Evolutionary conservation across 257 asterid genomes (phyloP).

Genomic region (Salvia rosmarinus): DNA sequence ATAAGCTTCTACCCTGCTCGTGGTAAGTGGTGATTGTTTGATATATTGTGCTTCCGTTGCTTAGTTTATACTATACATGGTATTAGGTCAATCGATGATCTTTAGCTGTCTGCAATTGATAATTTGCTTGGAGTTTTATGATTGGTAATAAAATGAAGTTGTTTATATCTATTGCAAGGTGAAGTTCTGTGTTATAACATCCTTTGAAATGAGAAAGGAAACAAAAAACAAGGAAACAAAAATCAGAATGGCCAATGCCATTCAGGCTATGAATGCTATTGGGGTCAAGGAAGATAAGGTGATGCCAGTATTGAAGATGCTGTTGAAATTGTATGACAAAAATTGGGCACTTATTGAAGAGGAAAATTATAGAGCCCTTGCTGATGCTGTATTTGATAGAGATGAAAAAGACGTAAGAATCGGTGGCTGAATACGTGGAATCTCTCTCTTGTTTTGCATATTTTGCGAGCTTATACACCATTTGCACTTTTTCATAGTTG

Average conservation of each 20-base stretch:
- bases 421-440: slow-evolving; percentile 21
- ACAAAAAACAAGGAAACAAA: slow-evolving; percentile 53
- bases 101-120: slow-evolving; percentile 13
- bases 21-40: slow-evolving; percentile 23
- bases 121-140: slow-evolving; percentile 10
- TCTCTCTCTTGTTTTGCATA: slow-evolving; percentile 13
- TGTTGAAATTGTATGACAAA: slow-evolving; percentile 63
- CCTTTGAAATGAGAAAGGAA: slow-evolving; percentile 46
- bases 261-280: slow-evolving; percentile 71
- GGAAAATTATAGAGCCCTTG: slow-evolving; percentile 79
- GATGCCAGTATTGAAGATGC: slow-evolving; percentile 69
- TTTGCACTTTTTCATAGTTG: background rate
- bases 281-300: slow-evolving; percentile 71
- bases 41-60: slow-evolving; percentile 3
- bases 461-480: background rate
- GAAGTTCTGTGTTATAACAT: slow-evolving; percentile 27
- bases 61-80: slow-evolving; percentile 3
- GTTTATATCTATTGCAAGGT: slow-evolving; percentile 34
- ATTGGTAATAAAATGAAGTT: slow-evolving; percentile 34
- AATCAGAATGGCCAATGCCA: slow-evolving; percentile 56
- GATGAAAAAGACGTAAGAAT: slow-evolving; percentile 66
- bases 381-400: slow-evolving; percentile 79
- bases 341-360: slow-evolving; percentile 88
- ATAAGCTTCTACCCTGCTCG: slow-evolving; percentile 22
- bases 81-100: background rate